These are phyloP conservation scores for Saturnispora besseyi DNA, from an alignment of 805 yeast genomes.

Conservation along the genomic window DNA sequence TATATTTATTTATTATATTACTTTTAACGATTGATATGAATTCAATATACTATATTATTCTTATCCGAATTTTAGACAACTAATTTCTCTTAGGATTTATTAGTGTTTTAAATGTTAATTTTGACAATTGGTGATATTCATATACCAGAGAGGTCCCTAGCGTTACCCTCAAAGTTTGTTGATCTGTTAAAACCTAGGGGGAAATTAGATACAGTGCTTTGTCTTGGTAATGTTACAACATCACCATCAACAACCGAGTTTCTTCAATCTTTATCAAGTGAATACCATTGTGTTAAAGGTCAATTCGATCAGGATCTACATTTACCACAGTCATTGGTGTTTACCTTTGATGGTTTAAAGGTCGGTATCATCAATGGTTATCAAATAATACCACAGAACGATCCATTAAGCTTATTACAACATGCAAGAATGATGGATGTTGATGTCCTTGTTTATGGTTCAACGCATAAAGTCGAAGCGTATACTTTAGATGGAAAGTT, in stretches of 20 bases:
- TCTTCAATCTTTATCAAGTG: conserved; percentile 59
- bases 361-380: conserved; percentile 84
- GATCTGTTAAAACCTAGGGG: conserved; percentile 69
- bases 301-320: conserved; percentile 55
- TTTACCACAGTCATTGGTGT: conserved; percentile 55
- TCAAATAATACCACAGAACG: conserved; percentile 74
- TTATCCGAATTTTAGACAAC: too few species aligned
- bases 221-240: conserved; percentile 76
- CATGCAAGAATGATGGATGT: conserved; percentile 88
- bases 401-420: conserved; percentile 73
- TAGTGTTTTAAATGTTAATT: conserved; percentile 41
- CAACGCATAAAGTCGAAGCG: conserved; percentile 88
- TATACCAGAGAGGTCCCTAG: conserved; percentile 79
- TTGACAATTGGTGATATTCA: conserved; percentile 85
- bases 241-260: conserved; percentile 55
- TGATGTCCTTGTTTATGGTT: conserved; percentile 87
- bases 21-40: not conserved
- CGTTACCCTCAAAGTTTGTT: conserved; percentile 51
- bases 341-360: conserved; percentile 59
- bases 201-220: conserved; percentile 74
- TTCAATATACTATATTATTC: not conserved
- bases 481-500: conserved; percentile 87
- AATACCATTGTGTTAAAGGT: conserved; percentile 71
- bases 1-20: conserved; percentile 2
- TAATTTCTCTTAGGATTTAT: too few species aligned